phyloP scores from a whole-genome alignment of 2,329 filamentous ascomycete species.

The Penicillium nordicum region DNA sequence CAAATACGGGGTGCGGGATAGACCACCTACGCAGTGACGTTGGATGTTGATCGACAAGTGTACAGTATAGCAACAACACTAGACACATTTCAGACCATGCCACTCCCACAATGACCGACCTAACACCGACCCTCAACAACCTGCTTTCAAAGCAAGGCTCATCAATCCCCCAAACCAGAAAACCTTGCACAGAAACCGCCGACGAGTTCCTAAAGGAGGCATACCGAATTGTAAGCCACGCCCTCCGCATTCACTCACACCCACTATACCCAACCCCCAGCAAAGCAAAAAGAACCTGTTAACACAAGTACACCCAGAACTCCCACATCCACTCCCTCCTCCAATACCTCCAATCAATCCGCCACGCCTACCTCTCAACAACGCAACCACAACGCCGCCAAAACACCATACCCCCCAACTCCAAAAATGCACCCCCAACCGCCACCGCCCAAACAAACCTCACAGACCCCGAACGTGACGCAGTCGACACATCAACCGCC shows the following conservation, averaged over 20 bases:
- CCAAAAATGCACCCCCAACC: constrained; percentile 35
- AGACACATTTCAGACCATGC: constrained; percentile 9
- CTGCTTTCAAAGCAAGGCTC: constrained; percentile 35
- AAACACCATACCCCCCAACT: constrained; percentile 20
- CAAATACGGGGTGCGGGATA: not conserved
- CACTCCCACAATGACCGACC: constrained; percentile 37
- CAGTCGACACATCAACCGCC: constrained; percentile 84
- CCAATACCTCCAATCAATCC: constrained; percentile 74
- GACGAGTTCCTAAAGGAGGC: constrained; percentile 93
- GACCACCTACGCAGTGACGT: constrained; percentile 17
- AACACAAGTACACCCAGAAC: constrained; percentile 55
- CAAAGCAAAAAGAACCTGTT: not conserved
- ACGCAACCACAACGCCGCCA: constrained; percentile 52
- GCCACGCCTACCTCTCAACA: constrained; percentile 86
- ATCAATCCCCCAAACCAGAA: constrained; percentile 23
- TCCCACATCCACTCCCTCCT: constrained; percentile 78
- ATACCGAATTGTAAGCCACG: constrained; percentile 70
- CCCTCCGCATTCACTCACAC: not conserved
- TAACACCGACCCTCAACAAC: constrained; percentile 37
- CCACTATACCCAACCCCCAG: not conserved
- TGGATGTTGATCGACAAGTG: constrained; percentile 10
- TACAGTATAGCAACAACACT: not conserved
- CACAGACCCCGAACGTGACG: constrained; percentile 76
- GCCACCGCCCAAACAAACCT: constrained; percentile 52
- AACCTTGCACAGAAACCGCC: constrained; percentile 44